Base-by-base conservation (phyloP, 2,329 filamentous ascomycete genomes). In the Ophiocordyceps camponoti-floridani region DNA sequence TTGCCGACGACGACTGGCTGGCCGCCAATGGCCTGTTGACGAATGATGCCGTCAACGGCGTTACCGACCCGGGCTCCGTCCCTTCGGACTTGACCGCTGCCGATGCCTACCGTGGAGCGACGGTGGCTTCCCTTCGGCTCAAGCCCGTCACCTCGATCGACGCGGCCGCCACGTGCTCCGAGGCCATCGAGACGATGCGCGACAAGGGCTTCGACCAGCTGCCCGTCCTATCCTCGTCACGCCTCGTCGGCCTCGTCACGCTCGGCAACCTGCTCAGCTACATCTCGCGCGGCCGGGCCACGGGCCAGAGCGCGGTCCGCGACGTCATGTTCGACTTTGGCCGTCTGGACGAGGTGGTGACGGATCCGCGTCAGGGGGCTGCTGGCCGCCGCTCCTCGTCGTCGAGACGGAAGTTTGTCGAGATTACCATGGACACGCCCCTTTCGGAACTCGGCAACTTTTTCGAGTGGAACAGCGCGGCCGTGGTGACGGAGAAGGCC, bases 181-280 rank as follows among this genome's bases (percentile, higher is more conserved):
- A 89, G 52, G 91, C 93, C 44, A 87, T 96, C 51, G 91, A 98
- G 67, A 88, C 84, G 49, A 96, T 98, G 91, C 85, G 89, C 53
- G 91, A 98, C 58, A 94, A 91, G 67, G 86, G 87, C 49, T 98
- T 95, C 61, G 93, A 98, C 58, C 93, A 98, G 65, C 81, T 98
- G 40, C 91, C 91, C 40, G 91, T 98, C 14, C 79, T 93, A 9
- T 72, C 79, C 16, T 74, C 73, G 4, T 77, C 64, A 50, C 79
- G 77, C 56, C 82, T 98, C 7, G 86, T 94, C 43, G 91, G 91
- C 31, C 77, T 98, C 7, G 84, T 98, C 37, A 98, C 91, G 0
- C 77, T 98, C 27, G 91, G 93, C 41, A 96, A 98, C 63, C 72
- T 96, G 44, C 78, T 98, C 43, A 88, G 82, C 55, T 91, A 86